phyloP scores from a whole-genome alignment of 2,329 filamentous ascomycete genomes.

The Cercospora sp. region DNA sequence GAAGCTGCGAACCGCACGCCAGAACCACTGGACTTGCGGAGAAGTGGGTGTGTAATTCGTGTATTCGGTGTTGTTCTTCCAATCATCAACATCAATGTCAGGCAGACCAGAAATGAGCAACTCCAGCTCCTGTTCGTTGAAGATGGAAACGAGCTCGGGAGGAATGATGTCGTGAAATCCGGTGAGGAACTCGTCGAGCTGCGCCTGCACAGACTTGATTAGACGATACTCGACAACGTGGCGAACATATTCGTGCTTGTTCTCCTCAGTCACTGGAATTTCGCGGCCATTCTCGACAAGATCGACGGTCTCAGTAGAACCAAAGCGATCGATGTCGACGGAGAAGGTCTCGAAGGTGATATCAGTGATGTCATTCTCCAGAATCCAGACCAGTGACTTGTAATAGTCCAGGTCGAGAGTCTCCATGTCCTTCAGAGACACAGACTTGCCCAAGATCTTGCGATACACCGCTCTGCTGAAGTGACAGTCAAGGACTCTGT shows the following conservation, averaged over 20 bases:
- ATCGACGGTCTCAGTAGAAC: constrained; percentile 82
- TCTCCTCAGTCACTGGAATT: constrained; percentile 92
- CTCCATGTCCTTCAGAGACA: constrained; percentile 99
- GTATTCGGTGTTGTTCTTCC: constrained; percentile 98
- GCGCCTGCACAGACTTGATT: constrained; percentile 86
- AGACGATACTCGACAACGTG: constrained; percentile 92
- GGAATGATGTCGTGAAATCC: constrained; percentile 99
- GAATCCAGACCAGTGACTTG: constrained; percentile 97
- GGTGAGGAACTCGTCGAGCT: constrained; percentile 79
- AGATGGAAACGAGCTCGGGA: constrained; percentile 89
- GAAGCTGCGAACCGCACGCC: constrained; percentile 93
- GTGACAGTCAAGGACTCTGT: constrained; percentile 93
- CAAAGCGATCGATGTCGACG: constrained; percentile 90
- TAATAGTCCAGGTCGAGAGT: constrained; percentile 98
- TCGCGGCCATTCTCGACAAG: constrained; percentile 85
- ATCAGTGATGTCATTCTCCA: constrained; percentile 97
- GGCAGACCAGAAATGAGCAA: constrained; percentile 93
- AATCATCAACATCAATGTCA: constrained; percentile 97
- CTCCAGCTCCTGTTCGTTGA: constrained; percentile 97
- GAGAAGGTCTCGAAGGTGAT: constrained; percentile 97
- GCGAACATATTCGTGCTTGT: constrained; percentile 97
- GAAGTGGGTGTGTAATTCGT: constrained; percentile 96
- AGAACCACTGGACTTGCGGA: constrained; percentile 99
- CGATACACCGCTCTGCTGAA: constrained; percentile 99
- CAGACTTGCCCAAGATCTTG: constrained; percentile 88